These are phyloP conservation scores for Claviceps sp. DNA, from an alignment of 2,329 filamentous ascomycete species.

Conservation along the genomic window DNA sequence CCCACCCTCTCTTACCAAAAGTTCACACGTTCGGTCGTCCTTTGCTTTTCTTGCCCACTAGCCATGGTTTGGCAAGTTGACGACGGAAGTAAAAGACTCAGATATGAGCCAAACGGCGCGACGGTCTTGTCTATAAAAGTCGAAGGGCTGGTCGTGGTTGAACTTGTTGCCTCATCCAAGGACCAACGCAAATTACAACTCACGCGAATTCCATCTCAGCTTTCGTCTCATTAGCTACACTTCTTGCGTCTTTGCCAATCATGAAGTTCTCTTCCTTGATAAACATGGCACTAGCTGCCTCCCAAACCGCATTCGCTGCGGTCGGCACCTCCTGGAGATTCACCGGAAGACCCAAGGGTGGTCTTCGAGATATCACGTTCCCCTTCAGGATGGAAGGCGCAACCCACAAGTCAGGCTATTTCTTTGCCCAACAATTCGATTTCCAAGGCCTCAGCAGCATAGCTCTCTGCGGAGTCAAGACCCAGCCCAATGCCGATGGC, in stretches of 20 bases:
- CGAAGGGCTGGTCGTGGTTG: background rate
- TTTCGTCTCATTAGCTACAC: too few relatives aligned
- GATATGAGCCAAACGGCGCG: background rate
- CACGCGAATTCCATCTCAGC: background rate
- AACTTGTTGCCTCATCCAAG: background rate
- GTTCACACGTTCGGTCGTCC: too few relatives aligned
- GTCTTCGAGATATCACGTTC: slow-evolving; percentile 8
- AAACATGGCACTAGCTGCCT: background rate
- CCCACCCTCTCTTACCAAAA: too few relatives aligned
- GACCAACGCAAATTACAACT: background rate
- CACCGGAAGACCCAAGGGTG: background rate
- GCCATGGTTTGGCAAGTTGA: too few relatives aligned
- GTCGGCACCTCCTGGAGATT: background rate
- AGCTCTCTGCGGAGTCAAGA: background rate
- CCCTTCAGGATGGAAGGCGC: slow-evolving; percentile 11
- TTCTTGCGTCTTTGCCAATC: background rate
- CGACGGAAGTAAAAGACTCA: too few relatives aligned
- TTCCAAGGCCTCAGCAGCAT: slow-evolving; percentile 4
- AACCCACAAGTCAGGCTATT: slow-evolving; percentile 9
- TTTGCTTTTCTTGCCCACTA: too few relatives aligned
- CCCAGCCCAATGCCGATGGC: background rate
- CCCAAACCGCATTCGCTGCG: background rate
- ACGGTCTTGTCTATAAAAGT: background rate
- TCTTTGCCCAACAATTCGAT: slow-evolving; percentile 13
- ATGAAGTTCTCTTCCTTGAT: background rate